Percentiles rank a stretch among this genome's conserved stretches.
Conservation (phyloP, 352 stramenopile genomes). For the Phytophthora litchii region DNA sequence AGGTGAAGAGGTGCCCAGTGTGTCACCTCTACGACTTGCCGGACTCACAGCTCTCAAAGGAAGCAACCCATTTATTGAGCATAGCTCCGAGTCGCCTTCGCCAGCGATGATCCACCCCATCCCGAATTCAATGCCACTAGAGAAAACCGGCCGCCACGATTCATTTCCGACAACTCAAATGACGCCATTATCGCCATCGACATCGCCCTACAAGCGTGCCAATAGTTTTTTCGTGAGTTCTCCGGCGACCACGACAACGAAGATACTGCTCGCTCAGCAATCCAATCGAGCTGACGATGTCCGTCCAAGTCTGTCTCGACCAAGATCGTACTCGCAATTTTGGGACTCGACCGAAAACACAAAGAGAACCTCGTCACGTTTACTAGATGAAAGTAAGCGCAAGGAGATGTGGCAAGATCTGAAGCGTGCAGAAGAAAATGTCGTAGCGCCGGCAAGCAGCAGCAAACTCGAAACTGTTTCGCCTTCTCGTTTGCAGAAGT, state of each 20-base stretch:
- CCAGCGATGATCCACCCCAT: constrained; percentile 42
- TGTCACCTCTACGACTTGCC: constrained; percentile 26
- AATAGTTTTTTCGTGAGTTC: constrained; percentile 40
- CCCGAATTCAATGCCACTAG: constrained; percentile 11
- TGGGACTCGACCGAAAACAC: constrained; percentile 41
- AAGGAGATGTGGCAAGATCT: constrained; percentile 81
- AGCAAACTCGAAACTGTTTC: constrained; percentile 19
- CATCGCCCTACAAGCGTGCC: constrained; percentile 49
- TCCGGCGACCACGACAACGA: constrained; percentile 15
- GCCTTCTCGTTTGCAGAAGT: constrained; percentile 16
- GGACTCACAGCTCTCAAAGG: constrained; percentile 20
- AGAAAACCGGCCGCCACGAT: constrained; percentile 20
- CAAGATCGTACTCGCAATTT: constrained; percentile 44
- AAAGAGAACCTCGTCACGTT: constrained; percentile 48
- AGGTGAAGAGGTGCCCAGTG: constrained; percentile 15
- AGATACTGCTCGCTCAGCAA: constrained; percentile 21
- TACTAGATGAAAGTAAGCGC: constrained; percentile 73
- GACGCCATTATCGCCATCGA: constrained; percentile 27
- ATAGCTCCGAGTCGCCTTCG: constrained; percentile 19
- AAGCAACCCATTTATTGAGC: constrained; percentile 12
- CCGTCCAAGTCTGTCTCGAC: constrained; percentile 26
- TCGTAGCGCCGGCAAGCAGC: constrained; percentile 26
- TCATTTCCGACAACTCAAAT: constrained; percentile 8
- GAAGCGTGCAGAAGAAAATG: constrained; percentile 65
- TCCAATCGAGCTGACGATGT: constrained; percentile 12